Base-by-base conservation (phyloP, 2,329 filamentous ascomycete genomes). In the Pyricularia grisea region DNA sequence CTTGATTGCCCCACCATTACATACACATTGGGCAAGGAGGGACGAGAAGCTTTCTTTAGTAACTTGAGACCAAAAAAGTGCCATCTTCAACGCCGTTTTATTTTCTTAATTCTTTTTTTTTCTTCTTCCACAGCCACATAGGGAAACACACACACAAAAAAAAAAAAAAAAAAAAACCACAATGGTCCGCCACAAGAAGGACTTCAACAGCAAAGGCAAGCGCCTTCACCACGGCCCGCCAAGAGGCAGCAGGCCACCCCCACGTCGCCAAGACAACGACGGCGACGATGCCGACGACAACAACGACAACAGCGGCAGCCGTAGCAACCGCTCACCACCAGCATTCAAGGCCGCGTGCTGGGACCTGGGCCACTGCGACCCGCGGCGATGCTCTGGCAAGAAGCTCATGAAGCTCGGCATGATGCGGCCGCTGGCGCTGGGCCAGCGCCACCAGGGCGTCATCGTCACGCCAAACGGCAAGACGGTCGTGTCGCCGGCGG, bases 161-260 rank as follows among this genome's bases (percentile, higher is more conserved):
- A 1, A 30, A 30, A 60, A 1, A 30, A 30, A 28, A 4, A 12
- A 3, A 14, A 28, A 27, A 17, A 28, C 30, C 10, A 61, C 28
- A 61, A 97, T 97, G 94, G 93, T 97, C 68, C 92, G 94, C 71
- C 94, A 97, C 81, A 98, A 97, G 82, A 98, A 98, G 81, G 94
- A 97, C 74, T 88, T 89, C 77, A 83, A 86, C 68, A 85, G 85
- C 73, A 87, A 91, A 77, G 90, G 92, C 76, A 93, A 92, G 78
- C 92, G 91, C 79, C 86, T 85, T 75, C 82, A 82, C 73, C 85
- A 84, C 73, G 84, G 87, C 71, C 80, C 84, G 17, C 84, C 88
- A 71, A 65, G 58, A 84, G 87, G 72, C 81, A 84, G 72, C 83
- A 84, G 71, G 68, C 67, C 68, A 2, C 31, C 67, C 10, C 27